Conservation (phyloP, 371 early-diverging fungal genomes). For the Mortierella sp. region DNA sequence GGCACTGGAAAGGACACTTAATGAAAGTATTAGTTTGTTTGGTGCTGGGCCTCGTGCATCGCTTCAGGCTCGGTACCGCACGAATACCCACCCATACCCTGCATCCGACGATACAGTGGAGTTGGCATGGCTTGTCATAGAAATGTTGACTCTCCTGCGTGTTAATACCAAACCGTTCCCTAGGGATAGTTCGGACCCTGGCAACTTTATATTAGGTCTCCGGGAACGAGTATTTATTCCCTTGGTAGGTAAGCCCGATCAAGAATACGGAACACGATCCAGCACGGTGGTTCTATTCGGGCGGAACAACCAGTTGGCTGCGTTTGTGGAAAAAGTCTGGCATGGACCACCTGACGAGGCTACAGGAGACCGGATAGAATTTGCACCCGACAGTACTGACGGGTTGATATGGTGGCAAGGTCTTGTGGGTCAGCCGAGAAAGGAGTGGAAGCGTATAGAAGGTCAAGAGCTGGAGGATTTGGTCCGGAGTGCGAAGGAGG, state of each 20-base stretch:
- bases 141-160: constrained; percentile 58
- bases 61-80: not conserved
- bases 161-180: constrained; percentile 22
- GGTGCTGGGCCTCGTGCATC: constrained; percentile 25
- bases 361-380: constrained; percentile 13
- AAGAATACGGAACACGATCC: constrained; percentile 61
- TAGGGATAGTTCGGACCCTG: not conserved
- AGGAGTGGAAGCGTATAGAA: constrained; percentile 26
- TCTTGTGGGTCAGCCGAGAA: constrained; percentile 26
- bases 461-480: constrained; percentile 38
- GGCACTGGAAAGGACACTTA: constrained; percentile 54
- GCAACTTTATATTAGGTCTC: not conserved
- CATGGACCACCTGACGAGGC: constrained; percentile 22
- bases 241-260: not conserved
- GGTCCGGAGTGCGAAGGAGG: constrained; percentile 15
- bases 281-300: constrained; percentile 69
- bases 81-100: not conserved
- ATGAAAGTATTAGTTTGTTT: constrained; percentile 32
- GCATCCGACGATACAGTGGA: constrained; percentile 29
- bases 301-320: constrained; percentile 48
- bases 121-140: constrained; percentile 62
- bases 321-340: constrained; percentile 48
- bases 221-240: constrained; percentile 52
- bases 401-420: constrained; percentile 56
- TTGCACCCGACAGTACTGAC: constrained; percentile 24